A percentile compares a stretch with the other conserved stretches of the same genome.
Conservation (phyloP, 345 rosid genomes). For the Acer saccharum region DNA sequence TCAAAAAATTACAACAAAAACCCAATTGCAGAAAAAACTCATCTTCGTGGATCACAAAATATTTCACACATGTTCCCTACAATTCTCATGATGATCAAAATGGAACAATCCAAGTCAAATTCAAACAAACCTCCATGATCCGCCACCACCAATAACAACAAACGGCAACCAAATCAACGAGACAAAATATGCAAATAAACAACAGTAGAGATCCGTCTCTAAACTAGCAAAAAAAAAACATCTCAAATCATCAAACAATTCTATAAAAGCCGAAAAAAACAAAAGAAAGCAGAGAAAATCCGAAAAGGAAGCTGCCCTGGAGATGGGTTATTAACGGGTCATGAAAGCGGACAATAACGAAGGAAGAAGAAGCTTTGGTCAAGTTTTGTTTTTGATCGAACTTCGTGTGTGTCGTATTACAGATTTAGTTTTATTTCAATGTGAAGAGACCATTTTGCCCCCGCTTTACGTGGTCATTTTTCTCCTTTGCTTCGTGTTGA, state of each 20-base stretch:
- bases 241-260: not conserved
- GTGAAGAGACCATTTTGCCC: not conserved
- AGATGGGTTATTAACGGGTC: not conserved
- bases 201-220: constrained; percentile 4
- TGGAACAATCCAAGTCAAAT: not conserved
- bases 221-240: not conserved
- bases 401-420: not conserved
- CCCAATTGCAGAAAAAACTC: not conserved
- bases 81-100: constrained; percentile 13
- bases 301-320: not conserved
- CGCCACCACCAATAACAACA: not conserved
- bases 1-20: not conserved
- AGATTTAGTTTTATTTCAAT: not conserved
- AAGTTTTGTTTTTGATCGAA: not conserved
- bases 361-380: not conserved
- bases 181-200: not conserved
- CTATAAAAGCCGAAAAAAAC: too few species aligned
- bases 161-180: not conserved
- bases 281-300: not conserved
- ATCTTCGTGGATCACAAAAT: not conserved
- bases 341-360: not conserved
- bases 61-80: not conserved
- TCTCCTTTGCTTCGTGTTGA: not conserved
- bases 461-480: not conserved
- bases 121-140: constrained; percentile 1